Percentiles rank a stretch among this genome's conserved stretches.
Evolutionary conservation across 805 yeast genomes (phyloP).

Genomic region (Metschnikowia dekortorum): DNA sequence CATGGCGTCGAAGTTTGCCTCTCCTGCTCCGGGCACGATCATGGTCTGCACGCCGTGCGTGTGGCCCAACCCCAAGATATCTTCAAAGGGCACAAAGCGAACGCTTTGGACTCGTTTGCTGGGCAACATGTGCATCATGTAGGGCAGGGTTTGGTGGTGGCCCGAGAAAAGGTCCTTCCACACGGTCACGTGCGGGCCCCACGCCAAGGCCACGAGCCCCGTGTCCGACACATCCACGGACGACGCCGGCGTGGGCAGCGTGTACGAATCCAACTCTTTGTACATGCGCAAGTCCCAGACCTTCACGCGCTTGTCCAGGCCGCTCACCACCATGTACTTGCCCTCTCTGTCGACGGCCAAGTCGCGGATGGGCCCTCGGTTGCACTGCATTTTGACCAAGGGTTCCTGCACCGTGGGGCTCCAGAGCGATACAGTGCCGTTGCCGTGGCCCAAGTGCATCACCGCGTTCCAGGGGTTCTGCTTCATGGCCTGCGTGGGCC

Average conservation of each 20-base stretch:
- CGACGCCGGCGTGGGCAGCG: conserved; percentile 79
- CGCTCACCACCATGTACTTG: conserved; percentile 87
- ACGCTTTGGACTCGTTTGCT: conserved; percentile 67
- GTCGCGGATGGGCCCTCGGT: conserved; percentile 84
- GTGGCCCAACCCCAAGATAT: conserved; percentile 89
- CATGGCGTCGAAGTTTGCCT: conserved; percentile 92
- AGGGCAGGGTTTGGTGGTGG: conserved; percentile 72
- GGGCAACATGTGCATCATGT: conserved; percentile 85
- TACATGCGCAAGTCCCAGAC: conserved; percentile 92
- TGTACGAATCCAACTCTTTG: conserved; percentile 66
- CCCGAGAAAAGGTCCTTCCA: conserved; percentile 80
- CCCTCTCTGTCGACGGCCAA: conserved; percentile 90
- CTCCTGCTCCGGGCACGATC: conserved; percentile 95
- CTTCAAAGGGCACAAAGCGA: conserved; percentile 90
- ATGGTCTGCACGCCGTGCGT: conserved; percentile 67
- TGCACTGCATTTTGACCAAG: conserved; percentile 71
- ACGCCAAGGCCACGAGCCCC: conserved; percentile 82
- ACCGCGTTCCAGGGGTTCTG: conserved; percentile 97
- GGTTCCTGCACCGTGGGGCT: conserved; percentile 86
- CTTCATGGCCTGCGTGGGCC: conserved; percentile 83
- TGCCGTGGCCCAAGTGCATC: conserved; percentile 87
- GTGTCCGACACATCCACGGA: conserved; percentile 79
- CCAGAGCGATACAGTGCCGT: conserved; percentile 92
- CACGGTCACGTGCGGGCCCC: conserved; percentile 92
- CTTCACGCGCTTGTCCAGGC: conserved; percentile 78